A percentile compares a stretch with the other conserved stretches of the same genome.
These are phyloP conservation scores for Yamadazyma olivae DNA, from an alignment of 805 yeast genomes.

Conservation along the genomic window DNA sequence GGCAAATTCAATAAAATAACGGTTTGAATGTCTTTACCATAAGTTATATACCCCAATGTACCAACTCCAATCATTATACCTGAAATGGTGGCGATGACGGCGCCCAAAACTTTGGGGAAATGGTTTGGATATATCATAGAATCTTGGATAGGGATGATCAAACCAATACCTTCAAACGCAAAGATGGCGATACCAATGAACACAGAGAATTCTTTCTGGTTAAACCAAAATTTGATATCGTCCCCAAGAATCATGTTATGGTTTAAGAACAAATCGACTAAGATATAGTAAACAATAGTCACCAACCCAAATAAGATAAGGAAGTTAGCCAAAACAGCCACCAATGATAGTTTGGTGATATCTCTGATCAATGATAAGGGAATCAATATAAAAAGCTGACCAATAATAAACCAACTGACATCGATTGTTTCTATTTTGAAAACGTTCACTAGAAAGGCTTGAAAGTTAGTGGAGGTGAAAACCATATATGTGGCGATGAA, in stretches of 20 bases:
- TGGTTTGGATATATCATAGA: slow-evolving; percentile 75
- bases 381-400: slow-evolving; percentile 56
- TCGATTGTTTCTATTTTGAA: slow-evolving; percentile 39
- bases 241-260: slow-evolving; percentile 46
- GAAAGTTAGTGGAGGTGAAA: slow-evolving; percentile 69
- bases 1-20: slow-evolving; percentile 74
- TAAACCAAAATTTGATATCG: slow-evolving; percentile 50
- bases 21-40: slow-evolving; percentile 61
- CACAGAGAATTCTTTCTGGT: slow-evolving; percentile 58
- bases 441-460: slow-evolving; percentile 57
- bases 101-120: slow-evolving; percentile 61
- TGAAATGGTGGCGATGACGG: slow-evolving; percentile 64
- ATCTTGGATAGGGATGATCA: slow-evolving; percentile 78
- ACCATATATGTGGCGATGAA: slow-evolving; percentile 80
- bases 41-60: slow-evolving; percentile 65
- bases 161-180: slow-evolving; percentile 86
- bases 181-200: slow-evolving; percentile 83
- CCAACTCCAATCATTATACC: slow-evolving; percentile 62
- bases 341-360: slow-evolving; percentile 68
- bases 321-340: slow-evolving; percentile 68
- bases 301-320: slow-evolving; percentile 65
- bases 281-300: slow-evolving; percentile 58
- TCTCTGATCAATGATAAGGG: slow-evolving; percentile 75
- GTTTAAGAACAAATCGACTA: slow-evolving; percentile 39
- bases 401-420: slow-evolving; percentile 45